These are phyloP conservation scores for Globisporangium apiculatum DNA, from an alignment of 352 stramenopile genomes.

Conservation along the genomic window DNA sequence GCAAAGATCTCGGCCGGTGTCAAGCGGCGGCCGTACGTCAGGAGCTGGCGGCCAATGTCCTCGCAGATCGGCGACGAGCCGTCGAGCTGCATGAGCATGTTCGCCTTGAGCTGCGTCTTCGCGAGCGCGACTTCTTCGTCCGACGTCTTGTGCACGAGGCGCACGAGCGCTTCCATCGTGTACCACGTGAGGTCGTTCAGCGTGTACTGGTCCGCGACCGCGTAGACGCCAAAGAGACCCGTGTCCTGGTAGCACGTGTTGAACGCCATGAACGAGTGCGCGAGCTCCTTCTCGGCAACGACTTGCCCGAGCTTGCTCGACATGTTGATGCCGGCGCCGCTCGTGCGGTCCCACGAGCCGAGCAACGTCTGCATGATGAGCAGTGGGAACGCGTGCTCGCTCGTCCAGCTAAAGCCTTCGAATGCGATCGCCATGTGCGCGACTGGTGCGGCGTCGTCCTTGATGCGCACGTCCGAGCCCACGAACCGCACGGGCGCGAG, in stretches of 20 bases:
- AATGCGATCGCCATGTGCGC: slow-evolving; percentile 97
- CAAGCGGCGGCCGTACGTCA: slow-evolving; percentile 95
- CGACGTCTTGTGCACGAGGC: slow-evolving; percentile 93
- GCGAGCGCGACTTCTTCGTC: slow-evolving; percentile 97
- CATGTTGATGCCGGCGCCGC: slow-evolving; percentile 92
- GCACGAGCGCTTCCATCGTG: slow-evolving; percentile 93
- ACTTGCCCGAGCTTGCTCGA: slow-evolving; percentile 95
- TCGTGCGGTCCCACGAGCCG: slow-evolving; percentile 89
- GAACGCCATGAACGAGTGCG: slow-evolving; percentile 98
- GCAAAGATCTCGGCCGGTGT: slow-evolving; percentile 98
- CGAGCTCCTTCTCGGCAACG: slow-evolving; percentile 94
- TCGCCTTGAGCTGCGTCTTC: slow-evolving; percentile 99
- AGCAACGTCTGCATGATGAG: slow-evolving; percentile 97
- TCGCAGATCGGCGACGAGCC: slow-evolving; percentile 97
- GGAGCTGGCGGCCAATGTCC: slow-evolving; percentile 98
- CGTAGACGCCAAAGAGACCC: slow-evolving; percentile 98
- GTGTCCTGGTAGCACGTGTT: slow-evolving; percentile 99
- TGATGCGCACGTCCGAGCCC: slow-evolving; percentile 89
- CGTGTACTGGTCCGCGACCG: slow-evolving; percentile 92
- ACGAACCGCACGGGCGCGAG: slow-evolving; percentile 82
- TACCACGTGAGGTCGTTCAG: slow-evolving; percentile 93
- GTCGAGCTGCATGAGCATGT: slow-evolving; percentile 99
- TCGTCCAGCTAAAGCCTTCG: slow-evolving; percentile 97
- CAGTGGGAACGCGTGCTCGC: slow-evolving; percentile 96
- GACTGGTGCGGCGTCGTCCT: slow-evolving; percentile 81